Evolutionary conservation across 495 filamentous ascomycete genomes (phyloP), one percentile per base, ranked within the genome.

Genomic region (Neurospora cerealis): DNA sequence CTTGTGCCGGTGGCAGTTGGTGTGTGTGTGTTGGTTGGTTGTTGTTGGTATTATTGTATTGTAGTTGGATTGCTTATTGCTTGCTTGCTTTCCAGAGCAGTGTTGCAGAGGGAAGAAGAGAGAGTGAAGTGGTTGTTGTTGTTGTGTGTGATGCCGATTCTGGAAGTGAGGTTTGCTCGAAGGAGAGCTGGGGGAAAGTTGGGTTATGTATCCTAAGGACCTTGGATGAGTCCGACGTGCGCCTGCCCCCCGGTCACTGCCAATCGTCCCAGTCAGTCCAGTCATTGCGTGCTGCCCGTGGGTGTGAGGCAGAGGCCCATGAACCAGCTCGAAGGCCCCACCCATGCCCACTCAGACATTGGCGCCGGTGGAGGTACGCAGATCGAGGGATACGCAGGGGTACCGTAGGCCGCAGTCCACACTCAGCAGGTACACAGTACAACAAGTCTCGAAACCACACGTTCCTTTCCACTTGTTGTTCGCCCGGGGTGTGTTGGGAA

Each of bases 261-360:
- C 69, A 60, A 69, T 75, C 24, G 54, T 32, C 54, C 54, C 54
- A 62, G 54, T 62, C 54, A 62, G 54, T 62, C 54, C 28, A 72
- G 71, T 54, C 54, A 54, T 77, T 75, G 76, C 76, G 74, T 48
- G 78, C 70, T 71, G 37, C 37, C 37, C 37, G 37, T 38, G 60
- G 62, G 74, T 73, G 44, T 19, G 74, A 79, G 74, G 75, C 74
- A 78, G 76, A 75, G 71, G 75, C 80, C 79, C 78, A 81, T 81
- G 80, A 81, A 81, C 80, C 80, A 81, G 54, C 54, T 62, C 78
- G 75, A 80, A 78, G 77, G 79, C 24, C 54, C 54, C 54, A 76
- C 79, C 79, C 79, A 76, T 73, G 72, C 75, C 69, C 70, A 75
- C 79, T 77, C 73, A 80, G 79, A 79, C 79, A 81, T 72, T 73